These are phyloP conservation scores for Daldinia childiae DNA, from an alignment of 495 filamentous ascomycete species.

Conservation along the genomic window DNA sequence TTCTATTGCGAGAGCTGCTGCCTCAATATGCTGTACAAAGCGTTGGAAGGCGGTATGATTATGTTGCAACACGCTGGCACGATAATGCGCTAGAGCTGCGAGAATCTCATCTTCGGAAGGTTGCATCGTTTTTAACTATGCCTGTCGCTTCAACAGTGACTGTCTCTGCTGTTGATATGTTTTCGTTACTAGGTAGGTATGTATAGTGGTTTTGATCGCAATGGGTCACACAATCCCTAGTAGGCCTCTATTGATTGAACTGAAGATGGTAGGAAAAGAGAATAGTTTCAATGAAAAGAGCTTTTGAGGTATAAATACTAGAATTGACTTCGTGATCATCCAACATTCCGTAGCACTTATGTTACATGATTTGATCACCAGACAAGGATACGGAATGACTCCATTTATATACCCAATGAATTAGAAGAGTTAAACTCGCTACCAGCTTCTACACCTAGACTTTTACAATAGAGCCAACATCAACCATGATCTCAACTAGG, in stretches of 20 bases:
- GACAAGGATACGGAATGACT: neutral
- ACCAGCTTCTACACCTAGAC: neutral
- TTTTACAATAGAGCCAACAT: neutral
- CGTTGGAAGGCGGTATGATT: neutral
- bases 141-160: neutral
- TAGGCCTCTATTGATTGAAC: neutral
- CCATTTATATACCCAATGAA: neutral
- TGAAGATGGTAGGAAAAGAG: neutral
- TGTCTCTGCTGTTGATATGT: neutral
- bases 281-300: neutral
- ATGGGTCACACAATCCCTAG: neutral
- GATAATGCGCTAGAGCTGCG: slow-evolving; percentile 17
- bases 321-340: neutral
- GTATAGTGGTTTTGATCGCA: neutral
- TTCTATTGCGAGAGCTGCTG: neutral
- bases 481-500: neutral
- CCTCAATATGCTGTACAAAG: slow-evolving; percentile 2
- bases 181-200: neutral
- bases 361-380: neutral
- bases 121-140: slow-evolving; percentile 1
- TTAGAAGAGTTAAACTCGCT: neutral
- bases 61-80: neutral
- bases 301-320: neutral
- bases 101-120: slow-evolving; percentile 15
- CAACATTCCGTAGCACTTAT: neutral